Conservation (phyloP, 2,329 filamentous ascomycete species). For the Lasiodiplodia theobromae region DNA sequence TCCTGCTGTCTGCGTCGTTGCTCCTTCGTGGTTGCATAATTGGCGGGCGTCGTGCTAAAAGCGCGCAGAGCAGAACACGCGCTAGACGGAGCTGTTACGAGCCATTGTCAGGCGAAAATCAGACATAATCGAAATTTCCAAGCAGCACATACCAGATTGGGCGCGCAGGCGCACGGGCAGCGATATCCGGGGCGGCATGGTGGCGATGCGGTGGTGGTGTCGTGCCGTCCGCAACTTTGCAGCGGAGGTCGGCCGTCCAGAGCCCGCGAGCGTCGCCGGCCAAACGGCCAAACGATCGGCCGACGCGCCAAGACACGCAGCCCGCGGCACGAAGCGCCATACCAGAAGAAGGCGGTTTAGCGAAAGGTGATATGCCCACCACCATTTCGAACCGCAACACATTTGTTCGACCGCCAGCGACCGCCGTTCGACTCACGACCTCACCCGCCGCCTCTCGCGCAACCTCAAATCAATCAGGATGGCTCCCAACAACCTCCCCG, state of each 20-base stretch:
- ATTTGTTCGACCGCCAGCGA: slow-evolving; percentile 33
- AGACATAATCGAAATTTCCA: neutral
- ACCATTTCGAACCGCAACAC: slow-evolving; percentile 31
- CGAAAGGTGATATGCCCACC: slow-evolving; percentile 32
- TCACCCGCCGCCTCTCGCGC: slow-evolving; percentile 32
- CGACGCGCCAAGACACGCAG: neutral
- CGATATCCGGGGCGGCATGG: slow-evolving; percentile 59
- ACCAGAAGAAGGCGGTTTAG: slow-evolving; percentile 33
- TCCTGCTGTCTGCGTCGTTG: slow-evolving; percentile 70
- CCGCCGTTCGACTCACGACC: slow-evolving; percentile 35
- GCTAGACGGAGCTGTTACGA: slow-evolving; percentile 34
- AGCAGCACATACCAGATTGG: slow-evolving; percentile 41
- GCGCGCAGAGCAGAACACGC: slow-evolving; percentile 58
- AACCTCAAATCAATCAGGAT: slow-evolving; percentile 70
- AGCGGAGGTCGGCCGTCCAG: slow-evolving; percentile 7
- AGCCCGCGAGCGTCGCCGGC: slow-evolving; percentile 7
- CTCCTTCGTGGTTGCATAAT: slow-evolving; percentile 57
- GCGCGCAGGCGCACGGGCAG: slow-evolving; percentile 52
- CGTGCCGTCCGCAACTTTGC: slow-evolving; percentile 18
- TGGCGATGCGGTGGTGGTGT: slow-evolving; percentile 28
- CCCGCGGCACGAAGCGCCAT: slow-evolving; percentile 5
- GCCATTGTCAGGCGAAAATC: slow-evolving; percentile 16
- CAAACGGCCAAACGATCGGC: slow-evolving; percentile 25
- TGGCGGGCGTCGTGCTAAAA: slow-evolving; percentile 69
- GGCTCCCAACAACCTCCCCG: slow-evolving; percentile 93